A percentile compares a stretch with the other conserved stretches of the same genome.
Evolutionary conservation across 805 yeast species (phyloP).

Genomic region (Ogataea angusta): DNA sequence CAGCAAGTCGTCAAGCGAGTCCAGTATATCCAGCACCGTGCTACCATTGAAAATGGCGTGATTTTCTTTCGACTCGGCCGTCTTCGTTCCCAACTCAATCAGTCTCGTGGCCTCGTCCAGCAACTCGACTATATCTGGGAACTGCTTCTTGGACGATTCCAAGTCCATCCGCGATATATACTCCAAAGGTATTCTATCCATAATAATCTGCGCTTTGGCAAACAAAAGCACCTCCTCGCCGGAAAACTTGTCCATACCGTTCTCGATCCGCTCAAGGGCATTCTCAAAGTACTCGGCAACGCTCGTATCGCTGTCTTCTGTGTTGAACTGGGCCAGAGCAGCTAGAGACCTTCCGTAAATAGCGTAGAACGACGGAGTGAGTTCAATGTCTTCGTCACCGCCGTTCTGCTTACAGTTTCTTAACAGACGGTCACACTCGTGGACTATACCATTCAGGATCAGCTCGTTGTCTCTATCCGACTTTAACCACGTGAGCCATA

Average conservation of each 20-base stretch:
- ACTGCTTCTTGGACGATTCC: constrained; percentile 35
- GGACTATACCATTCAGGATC: constrained; percentile 79
- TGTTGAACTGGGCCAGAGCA: constrained; percentile 58
- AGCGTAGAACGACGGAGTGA: constrained; percentile 59
- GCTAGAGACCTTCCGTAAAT: constrained; percentile 71
- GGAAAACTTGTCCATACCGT: constrained; percentile 52
- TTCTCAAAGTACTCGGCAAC: constrained; percentile 61
- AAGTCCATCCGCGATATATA: constrained; percentile 48
- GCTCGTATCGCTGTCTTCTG: constrained; percentile 20
- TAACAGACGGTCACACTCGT: constrained; percentile 82
- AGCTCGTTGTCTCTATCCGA: constrained; percentile 61
- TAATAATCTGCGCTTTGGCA: constrained; percentile 51
- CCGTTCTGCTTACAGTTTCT: constrained; percentile 40
- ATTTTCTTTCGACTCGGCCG: constrained; percentile 23
- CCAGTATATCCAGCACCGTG: constrained; percentile 47
- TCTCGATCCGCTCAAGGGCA: constrained; percentile 64
- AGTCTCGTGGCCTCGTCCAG: constrained; percentile 45
- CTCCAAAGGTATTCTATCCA: constrained; percentile 59
- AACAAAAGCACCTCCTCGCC: constrained; percentile 45
- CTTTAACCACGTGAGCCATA: constrained; percentile 62
- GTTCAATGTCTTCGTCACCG: constrained; percentile 26
- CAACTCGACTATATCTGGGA: constrained; percentile 36
- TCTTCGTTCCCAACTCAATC: constrained; percentile 43
- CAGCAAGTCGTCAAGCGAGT: constrained; percentile 61
- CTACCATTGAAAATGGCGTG: constrained; percentile 24